phyloP scores from a whole-genome alignment of 2,329 filamentous ascomycete species.

The Eutypa lata region DNA sequence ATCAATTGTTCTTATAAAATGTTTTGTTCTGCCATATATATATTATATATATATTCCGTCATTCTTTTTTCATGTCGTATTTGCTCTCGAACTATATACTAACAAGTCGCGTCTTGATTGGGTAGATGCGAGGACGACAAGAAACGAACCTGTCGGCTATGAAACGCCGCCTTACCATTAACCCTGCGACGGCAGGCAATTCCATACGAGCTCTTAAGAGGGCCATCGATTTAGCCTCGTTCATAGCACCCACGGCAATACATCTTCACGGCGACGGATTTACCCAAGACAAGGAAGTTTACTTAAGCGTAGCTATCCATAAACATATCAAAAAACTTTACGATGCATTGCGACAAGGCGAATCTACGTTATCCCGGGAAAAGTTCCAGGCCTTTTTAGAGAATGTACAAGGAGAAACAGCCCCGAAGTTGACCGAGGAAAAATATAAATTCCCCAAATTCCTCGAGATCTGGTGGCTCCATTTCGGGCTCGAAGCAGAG shows the following conservation, averaged over 20 bases:
- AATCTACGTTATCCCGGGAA: constrained; percentile 31
- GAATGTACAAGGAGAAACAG: constrained; percentile 43
- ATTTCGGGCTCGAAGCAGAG: constrained; percentile 42
- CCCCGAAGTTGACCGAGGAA: constrained; percentile 33
- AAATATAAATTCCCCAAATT: constrained; percentile 48
- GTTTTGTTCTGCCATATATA: no score
- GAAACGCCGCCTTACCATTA: constrained; percentile 25
- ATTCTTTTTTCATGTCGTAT: no score
- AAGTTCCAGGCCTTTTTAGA: constrained; percentile 49
- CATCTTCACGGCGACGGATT: constrained; percentile 20
- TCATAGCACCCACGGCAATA: constrained; percentile 26
- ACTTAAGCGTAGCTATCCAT: constrained; percentile 47
- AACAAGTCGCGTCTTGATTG: neutral
- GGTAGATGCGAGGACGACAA: constrained; percentile 18
- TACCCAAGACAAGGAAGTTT: constrained; percentile 23
- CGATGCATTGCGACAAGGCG: constrained; percentile 37
- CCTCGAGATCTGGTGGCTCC: constrained; percentile 43
- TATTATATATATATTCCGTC: neutral
- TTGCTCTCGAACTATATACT: constrained; percentile 10
- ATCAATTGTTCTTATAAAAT: no score
- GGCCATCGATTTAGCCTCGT: constrained; percentile 26
- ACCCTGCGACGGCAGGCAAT: constrained; percentile 24
- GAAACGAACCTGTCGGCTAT: constrained; percentile 14
- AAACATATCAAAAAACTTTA: constrained; percentile 47
- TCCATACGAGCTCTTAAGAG: constrained; percentile 28